Base-by-base conservation (phyloP, 345 rosid genomes). In the Camelina neglecta region DNA sequence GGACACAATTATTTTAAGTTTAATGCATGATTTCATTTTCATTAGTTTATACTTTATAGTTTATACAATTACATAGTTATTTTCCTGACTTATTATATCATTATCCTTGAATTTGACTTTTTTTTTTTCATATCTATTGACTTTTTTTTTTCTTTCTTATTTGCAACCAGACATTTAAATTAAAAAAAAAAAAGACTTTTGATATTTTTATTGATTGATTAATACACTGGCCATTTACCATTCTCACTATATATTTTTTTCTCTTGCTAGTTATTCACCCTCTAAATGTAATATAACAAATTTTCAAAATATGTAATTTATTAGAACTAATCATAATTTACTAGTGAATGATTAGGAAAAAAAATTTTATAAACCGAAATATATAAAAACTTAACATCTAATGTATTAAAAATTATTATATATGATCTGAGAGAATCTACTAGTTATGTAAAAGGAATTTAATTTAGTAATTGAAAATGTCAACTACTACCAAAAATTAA, bases 391-490 rank as follows among this genome's bases (percentile, higher is more conserved):
- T 23, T 5, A 11, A 5, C 7, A 26, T 12, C 6, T 26, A 8
- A 23, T 24, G 4, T 13, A 0, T 24, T 1, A 24, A 9, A 8
- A 59, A 1, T 1, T 33, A 33, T 33, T 2, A 36, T 33, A 35
- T 35, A 35, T 7, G 2, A 7, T 33, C 15, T 13, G 8, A 33
- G 35, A 58, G 23, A 58, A 15, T 57, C 18, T 15, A 31, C 6
- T 15, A 33, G 7, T 33, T 8, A 33, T 35, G 44, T 12, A 24
- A 24, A 44, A 55, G n/a, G 38, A 58, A n/a, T 16, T 35, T n/a
- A 29, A 58, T 35, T n/a, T 35, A 59, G 44, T 16, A 16, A 60
- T 54, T 64, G 56, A 55, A 64, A 35, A 55, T 54, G 20, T 55
- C 48, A 65, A 20, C 77, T 12, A 50, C 61, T 58, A 29, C 31